Percentiles rank a stretch among this genome's conserved stretches.
Evolutionary conservation across 2,329 filamentous ascomycete species (phyloP).

Genomic region (Diaporthe sp.): DNA sequence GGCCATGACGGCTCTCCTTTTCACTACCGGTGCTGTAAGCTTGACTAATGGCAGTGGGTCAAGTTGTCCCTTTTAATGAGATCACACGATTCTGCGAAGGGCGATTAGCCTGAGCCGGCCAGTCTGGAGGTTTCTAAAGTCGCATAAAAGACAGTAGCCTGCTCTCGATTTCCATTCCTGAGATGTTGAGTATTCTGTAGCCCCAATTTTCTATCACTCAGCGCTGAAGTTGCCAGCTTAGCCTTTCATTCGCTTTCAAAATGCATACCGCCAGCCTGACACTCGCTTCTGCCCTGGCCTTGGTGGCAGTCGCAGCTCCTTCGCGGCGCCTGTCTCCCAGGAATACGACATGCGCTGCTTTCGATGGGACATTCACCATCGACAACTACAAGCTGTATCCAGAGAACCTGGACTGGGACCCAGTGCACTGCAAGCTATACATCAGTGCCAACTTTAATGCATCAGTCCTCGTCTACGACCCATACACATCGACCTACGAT

Average conservation of each 20-base stretch:
- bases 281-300: neutral
- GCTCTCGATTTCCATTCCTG: neutral
- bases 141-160: neutral
- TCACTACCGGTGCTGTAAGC: neutral
- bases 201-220: neutral
- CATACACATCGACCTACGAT: constrained; percentile 1
- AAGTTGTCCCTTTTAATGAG: neutral
- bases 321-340: neutral
- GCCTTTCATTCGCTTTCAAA: neutral
- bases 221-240: neutral
- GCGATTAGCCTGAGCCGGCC: neutral
- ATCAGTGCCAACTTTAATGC: constrained; percentile 9
- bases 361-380: neutral
- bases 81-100: neutral
- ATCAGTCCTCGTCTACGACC: neutral
- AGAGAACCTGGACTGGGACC: constrained; percentile 4
- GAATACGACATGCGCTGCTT: neutral
- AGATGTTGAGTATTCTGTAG: neutral
- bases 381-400: constrained; percentile 15
- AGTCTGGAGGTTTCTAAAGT: neutral
- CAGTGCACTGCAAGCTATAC: neutral
- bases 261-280: neutral
- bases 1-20: neutral
- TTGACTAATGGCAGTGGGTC: constrained; percentile 14
- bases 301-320: neutral